Evolutionary conservation across 306 rosid genomes (phyloP).

Genomic region (Prunus mira): DNA sequence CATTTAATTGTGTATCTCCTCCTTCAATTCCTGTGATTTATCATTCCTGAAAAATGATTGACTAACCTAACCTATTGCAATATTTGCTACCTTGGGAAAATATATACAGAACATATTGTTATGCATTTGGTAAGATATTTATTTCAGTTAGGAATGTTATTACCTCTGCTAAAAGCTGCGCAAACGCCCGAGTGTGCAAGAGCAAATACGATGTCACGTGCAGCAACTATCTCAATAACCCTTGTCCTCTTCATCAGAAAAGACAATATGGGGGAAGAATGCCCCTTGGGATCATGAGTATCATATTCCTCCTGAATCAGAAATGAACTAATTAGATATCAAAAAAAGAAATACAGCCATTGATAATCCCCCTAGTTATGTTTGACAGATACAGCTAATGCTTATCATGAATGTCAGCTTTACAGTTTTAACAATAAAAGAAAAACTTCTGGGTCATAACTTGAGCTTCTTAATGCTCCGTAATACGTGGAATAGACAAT

Average conservation of each 20-base stretch:
- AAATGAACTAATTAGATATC: neutral
- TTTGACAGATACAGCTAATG: neutral
- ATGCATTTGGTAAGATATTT: neutral
- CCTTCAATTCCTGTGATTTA: neutral
- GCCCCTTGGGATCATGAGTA: conserved; percentile 66
- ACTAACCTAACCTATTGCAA: neutral
- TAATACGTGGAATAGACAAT: neutral
- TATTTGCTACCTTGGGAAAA: neutral
- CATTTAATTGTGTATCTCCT: neutral
- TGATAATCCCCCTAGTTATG: neutral
- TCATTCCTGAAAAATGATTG: neutral
- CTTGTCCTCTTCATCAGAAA: conserved; percentile 69
- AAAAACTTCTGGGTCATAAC: neutral
- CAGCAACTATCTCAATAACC: conserved; percentile 74
- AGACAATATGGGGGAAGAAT: conserved; percentile 44
- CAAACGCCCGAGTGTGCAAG: conserved; percentile 76
- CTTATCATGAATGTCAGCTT: neutral
- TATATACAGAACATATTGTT: neutral
- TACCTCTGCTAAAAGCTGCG: conserved; percentile 83
- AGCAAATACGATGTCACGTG: conserved; percentile 59
- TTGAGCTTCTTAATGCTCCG: neutral
- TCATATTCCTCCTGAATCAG: conserved; percentile 53
- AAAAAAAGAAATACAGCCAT: neutral
- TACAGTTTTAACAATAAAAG: neutral
- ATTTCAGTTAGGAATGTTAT: neutral